phyloP scores from a whole-genome alignment of 805 yeast species.

The Kodamaea kakaduensis region DNA sequence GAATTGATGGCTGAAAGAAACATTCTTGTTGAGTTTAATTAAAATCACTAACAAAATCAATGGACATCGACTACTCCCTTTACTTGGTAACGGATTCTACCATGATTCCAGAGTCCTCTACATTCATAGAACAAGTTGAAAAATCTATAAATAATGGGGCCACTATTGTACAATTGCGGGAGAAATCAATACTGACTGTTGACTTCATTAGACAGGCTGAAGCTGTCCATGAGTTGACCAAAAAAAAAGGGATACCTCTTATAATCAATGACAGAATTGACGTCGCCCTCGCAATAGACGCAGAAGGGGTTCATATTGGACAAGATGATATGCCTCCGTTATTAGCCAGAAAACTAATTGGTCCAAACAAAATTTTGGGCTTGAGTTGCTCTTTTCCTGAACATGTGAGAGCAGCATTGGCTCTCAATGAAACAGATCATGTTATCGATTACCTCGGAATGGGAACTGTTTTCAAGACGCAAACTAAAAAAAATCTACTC shows the following conservation, averaged over 20 bases:
- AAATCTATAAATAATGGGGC: conserved; percentile 67
- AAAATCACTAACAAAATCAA: background rate
- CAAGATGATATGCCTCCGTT: conserved; percentile 77
- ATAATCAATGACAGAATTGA: conserved; percentile 85
- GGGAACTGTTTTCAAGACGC: conserved; percentile 73
- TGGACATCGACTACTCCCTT: conserved; percentile 49
- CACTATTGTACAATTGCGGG: conserved; percentile 79
- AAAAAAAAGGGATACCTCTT: conserved; percentile 59
- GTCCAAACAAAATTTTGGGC: conserved; percentile 74
- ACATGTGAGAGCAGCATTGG: conserved; percentile 52
- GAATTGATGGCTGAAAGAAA: too few species aligned
- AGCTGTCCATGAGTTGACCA: conserved; percentile 59
- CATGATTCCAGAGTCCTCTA: conserved; percentile 55
- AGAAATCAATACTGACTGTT: conserved; percentile 65
- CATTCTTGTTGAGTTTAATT: too few species aligned
- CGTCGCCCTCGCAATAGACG: conserved; percentile 83
- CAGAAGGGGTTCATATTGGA: conserved; percentile 91
- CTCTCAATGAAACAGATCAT: conserved; percentile 25
- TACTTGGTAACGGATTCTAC: conserved; percentile 80
- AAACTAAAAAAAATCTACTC: conserved; percentile 55
- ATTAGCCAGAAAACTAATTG: conserved; percentile 59
- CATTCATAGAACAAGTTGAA: conserved; percentile 58
- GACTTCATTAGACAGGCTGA: conserved; percentile 62
- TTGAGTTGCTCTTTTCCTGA: conserved; percentile 61
- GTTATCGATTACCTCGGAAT: conserved; percentile 79